Evolutionary conservation across 345 rosid genomes (phyloP), one percentile per base, ranked within the genome.

Genomic region (Microthlaspi erraticum): DNA sequence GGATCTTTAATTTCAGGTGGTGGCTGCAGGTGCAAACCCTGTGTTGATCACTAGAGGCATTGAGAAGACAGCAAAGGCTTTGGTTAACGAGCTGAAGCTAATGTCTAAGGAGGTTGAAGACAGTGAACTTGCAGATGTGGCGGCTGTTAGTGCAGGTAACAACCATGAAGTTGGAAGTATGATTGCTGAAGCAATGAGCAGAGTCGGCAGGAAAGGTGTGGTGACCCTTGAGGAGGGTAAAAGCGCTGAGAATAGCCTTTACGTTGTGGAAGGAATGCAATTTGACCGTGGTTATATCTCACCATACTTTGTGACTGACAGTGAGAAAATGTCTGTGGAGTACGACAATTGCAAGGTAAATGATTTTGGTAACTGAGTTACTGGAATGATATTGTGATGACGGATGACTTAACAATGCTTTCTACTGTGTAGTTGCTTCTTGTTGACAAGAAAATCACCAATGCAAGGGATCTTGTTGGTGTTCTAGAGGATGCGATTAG

Each of bases 211-310:
- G 46, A 91, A 89, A 78, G 97, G 99, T 77, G 99, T 94, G 41
- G 95, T 94, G 42, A 94, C 98, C n/a, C 93, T 94, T 56, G 97
- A 94, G 78, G 97, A 94, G 83, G 99, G 99, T 10, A 91, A 85
- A 81, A 91, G 99, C 62, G 95, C 95, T 1, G 99, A 94, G 26
- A 91, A 94, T 74, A 81, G 73, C 55, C 96, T 94, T 11, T 94
- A 94, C 77, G 97, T 91, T 19, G 98, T 92, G 39, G 99, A 94
- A 79, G 99, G 99, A 68, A 94, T 92, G 99, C 99, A 94, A 72
- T 94, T 94, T 73, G 99, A 94, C 26, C 95, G 97, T 11, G 99
- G 99, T 66, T 94, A 94, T 64, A 91, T 92, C 75, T 94, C 99
- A 31, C 99, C 99, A 8, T 94, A 91, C 83, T 94, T 94, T 31